Evolutionary conservation across 2,329 filamentous ascomycete genomes (phyloP), one percentile per base, ranked within the genome.

Genomic region (Scopulariopsis brevicaulis): DNA sequence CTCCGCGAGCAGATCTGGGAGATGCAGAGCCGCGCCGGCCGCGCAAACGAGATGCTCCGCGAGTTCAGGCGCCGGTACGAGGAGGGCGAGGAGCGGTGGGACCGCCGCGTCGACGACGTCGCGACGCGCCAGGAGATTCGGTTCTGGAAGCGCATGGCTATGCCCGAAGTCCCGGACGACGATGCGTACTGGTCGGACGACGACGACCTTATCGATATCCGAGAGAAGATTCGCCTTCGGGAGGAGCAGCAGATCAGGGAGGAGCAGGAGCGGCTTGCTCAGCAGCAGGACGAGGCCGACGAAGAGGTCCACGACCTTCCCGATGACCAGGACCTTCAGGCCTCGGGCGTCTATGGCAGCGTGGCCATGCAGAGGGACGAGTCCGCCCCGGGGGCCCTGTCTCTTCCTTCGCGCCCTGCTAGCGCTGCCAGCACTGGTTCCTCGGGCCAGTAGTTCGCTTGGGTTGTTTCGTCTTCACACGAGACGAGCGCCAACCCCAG

Each of bases 1-100:
- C 75, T 86, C 56, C 80, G 83, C 56, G 81, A 84, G 64, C 82
- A 86, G 68, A 84, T 86, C 64, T 84, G 82, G 77, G 81, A 84
- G 63, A 84, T 85, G 81, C 81, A 85, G 65, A 75, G 77, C 48
- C 79, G 82, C 63, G 83, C 84, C 25, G 75, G 75, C 53, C 73
- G 71, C 14, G 83, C 82, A 24, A 85, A 85, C 65, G 78, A 80
- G 59, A 68, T 73, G 60, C 70, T 86, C 58, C 80, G 83, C 46
- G 70, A 75, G 43, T 84, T 85, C 63, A 76, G 83, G 56, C 72
- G 76, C 52, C 73, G 72, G 57, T 79, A 82, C 64, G 79, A 84
- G 62, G 81, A 83, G 62, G 75, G 84, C 60, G 74, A 77, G 62
- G 70, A 71, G 43, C 73, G 78, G 22, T 80, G 81, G 73, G 76